Conservation (phyloP, 129 eudicot species). For the Ambrosia trifida region DNA sequence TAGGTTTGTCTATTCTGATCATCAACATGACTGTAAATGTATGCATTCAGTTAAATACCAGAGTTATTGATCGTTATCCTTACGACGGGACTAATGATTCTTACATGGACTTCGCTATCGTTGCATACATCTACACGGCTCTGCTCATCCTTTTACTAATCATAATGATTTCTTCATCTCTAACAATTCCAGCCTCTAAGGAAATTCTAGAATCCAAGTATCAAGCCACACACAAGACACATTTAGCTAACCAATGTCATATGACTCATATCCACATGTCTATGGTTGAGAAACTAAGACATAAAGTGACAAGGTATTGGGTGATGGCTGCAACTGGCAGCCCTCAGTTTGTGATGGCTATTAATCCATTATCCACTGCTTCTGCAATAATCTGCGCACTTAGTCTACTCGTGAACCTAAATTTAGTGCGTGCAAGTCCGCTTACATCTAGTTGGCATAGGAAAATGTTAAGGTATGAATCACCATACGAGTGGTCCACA, state of each 20-base stretch:
- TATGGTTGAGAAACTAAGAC: conserved; percentile 9
- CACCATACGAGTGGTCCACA: conserved; percentile 17
- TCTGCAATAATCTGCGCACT: conserved; percentile 15
- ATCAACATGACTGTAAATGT: conserved; percentile 36
- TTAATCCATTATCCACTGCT: conserved; percentile 19
- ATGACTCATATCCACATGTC: background rate
- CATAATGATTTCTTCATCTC: conserved; percentile 28
- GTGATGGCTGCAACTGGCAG: conserved; percentile 23
- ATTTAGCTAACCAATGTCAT: background rate
- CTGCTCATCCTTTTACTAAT: conserved; percentile 18
- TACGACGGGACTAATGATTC: background rate
- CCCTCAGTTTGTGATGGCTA: conserved; percentile 31
- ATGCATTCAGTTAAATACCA: conserved; percentile 22
- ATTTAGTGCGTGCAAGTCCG: background rate
- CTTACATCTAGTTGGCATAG: background rate
- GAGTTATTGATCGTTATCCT: conserved; percentile 8
- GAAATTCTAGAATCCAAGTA: conserved; percentile 33
- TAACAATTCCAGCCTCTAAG: conserved; percentile 31
- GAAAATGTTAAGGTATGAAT: background rate
- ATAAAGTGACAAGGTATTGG: conserved; percentile 16
- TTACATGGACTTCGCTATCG: background rate
- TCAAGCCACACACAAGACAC: conserved; percentile 12
- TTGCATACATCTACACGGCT: background rate
- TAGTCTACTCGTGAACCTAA: background rate
- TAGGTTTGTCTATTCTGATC: conserved; percentile 42